Percentiles rank a stretch among this genome's conserved stretches.
phyloP scores from a whole-genome alignment of 371 early-diverging fungal species.

The Lichtheimia ramosa region DNA sequence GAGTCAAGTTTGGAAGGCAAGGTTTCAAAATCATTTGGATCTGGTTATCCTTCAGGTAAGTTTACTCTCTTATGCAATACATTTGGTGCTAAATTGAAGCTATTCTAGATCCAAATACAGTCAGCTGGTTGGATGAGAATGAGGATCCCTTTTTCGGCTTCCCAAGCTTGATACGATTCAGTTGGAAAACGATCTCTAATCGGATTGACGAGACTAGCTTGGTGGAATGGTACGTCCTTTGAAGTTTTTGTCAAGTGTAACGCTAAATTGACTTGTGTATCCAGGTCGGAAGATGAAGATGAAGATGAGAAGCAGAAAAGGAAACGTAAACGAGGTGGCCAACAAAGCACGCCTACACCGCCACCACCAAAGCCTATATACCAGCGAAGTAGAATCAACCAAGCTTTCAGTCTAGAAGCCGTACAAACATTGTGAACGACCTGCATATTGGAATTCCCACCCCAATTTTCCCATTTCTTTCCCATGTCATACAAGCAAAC shows the following conservation, averaged over 20 bases:
- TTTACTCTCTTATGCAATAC: background rate
- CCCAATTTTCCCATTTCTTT: background rate
- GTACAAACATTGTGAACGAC: background rate
- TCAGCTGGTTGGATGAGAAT: slow-evolving; percentile 82
- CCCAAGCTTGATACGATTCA: slow-evolving; percentile 91
- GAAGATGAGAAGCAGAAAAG: slow-evolving; percentile 13
- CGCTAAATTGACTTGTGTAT: background rate
- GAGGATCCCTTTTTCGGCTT: slow-evolving; percentile 92
- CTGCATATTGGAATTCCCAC: no score
- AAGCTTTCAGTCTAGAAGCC: slow-evolving; percentile 13
- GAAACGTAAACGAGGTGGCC: slow-evolving; percentile 8
- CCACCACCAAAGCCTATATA: background rate
- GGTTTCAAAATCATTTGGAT: slow-evolving; percentile 77
- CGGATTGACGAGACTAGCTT: slow-evolving; percentile 58
- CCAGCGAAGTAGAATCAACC: slow-evolving; percentile 9
- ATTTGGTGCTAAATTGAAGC: background rate
- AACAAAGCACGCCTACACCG: background rate
- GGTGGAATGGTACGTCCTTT: slow-evolving; percentile 41
- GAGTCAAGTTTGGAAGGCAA: slow-evolving; percentile 53
- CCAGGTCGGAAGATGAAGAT: slow-evolving; percentile 31
- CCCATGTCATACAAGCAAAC: background rate
- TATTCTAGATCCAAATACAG: slow-evolving; percentile 87
- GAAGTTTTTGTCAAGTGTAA: background rate
- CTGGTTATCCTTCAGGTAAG: slow-evolving; percentile 96
- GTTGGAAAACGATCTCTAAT: slow-evolving; percentile 92